Evolutionary conservation across 2,329 filamentous ascomycete species (phyloP).

Genomic region (Xylariaceae sp.): DNA sequence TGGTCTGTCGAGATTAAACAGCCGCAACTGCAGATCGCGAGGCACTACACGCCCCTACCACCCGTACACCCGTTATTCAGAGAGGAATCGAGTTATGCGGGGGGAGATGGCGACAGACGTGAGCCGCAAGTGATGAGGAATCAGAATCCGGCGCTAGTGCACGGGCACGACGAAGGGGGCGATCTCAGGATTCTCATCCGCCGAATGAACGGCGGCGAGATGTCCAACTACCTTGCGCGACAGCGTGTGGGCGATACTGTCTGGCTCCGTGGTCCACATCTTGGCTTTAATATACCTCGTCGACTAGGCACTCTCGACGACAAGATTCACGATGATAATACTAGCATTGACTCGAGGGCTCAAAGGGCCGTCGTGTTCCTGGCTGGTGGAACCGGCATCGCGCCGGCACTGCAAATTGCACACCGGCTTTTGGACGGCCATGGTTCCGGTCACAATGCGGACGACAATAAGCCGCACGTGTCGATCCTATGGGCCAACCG

Average conservation of each 20-base stretch:
- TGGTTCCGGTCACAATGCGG: conserved; percentile 22
- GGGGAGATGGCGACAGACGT: neutral
- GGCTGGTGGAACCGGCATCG: conserved; percentile 88
- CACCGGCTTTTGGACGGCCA: conserved; percentile 51
- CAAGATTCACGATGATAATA: neutral
- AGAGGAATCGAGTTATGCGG: neutral
- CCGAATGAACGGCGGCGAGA: conserved; percentile 72
- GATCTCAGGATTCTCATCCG: conserved; percentile 69
- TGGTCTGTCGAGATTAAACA: conserved; percentile 94
- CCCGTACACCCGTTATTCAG: conserved; percentile 28
- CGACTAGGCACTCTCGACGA: conserved; percentile 29
- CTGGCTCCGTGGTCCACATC: conserved; percentile 71
- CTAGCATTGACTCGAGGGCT: conserved; percentile 22
- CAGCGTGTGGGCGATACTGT: conserved; percentile 58
- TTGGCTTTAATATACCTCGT: conserved; percentile 53
- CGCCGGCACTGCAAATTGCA: conserved; percentile 78
- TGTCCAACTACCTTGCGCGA: conserved; percentile 72
- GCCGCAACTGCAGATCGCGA: conserved; percentile 84
- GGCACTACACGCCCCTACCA: conserved; percentile 86
- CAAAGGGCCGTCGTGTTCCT: conserved; percentile 66
- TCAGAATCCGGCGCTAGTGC: conserved; percentile 22
- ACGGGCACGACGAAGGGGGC: conserved; percentile 32
- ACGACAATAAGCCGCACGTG: conserved; percentile 36
- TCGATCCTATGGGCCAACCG: conserved; percentile 81
- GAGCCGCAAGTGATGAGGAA: neutral